Base-by-base conservation (phyloP, 352 stramenopile genomes). In the Blastocystis hominis region DNA sequence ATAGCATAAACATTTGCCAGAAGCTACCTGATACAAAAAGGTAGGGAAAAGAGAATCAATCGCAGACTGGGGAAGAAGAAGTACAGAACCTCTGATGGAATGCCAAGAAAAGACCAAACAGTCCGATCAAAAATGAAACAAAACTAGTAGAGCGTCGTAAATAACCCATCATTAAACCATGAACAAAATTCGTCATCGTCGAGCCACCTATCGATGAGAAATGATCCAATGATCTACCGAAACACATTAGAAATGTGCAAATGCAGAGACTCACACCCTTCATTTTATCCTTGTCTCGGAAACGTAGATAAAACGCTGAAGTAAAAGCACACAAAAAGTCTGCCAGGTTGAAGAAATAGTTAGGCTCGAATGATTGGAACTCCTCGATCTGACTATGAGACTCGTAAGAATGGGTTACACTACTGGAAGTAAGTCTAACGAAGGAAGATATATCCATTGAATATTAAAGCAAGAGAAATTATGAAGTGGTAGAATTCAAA, bases 301-400 rank as follows among this genome's bases (percentile, higher is more conserved):
- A 38, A 38, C 66, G 66, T 30, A 76, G 24, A 30, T 38, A 55
- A 5, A 55, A n/a, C 3, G 42, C 40, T 5, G 34, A 10, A 9
- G 66, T 76, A 2, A 76, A 59, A 3, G 66, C 66, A 30, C 66
- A 76, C 10, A 76, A 42, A 55, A 17, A 54, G 36, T 76, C 66
- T 34, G 66, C 66, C 53, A 76, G 9, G n/a, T 59, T 76, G 10
- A 76, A 46, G 40, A 76, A 76, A 9, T 38, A 30, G 40, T 53
- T n/a, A 10, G 66, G 66, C 46, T 76, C 34, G 5, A 47, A 7
- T 9, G n/a, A 55, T 47, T 76, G 66, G n/a, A 76, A 76, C 17
- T 46, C 36, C 66, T 76, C 66, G 24, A 76, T 30, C 66, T 76
- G n/a, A n/a, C n/a, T n/a, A n/a, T n/a, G n/a, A n/a, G n/a, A n/a